Base-by-base conservation (phyloP, 768 basidiomycete genomes). In the Trametes elegans region DNA sequence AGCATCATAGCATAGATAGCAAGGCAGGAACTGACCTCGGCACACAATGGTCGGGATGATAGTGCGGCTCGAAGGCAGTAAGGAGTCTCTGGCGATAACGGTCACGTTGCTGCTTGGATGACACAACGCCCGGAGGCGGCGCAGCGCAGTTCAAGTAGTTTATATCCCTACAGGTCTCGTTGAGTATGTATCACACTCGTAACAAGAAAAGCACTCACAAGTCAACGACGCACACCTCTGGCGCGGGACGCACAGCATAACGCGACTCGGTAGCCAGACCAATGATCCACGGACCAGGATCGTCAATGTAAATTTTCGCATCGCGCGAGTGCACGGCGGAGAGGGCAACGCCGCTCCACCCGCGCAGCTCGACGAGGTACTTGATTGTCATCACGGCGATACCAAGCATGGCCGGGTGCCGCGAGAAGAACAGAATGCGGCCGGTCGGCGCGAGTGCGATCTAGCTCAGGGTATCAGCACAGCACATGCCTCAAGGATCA, bases 221-320 rank as follows among this genome's bases (percentile, higher is more conserved):
- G 69, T 90, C 58, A 23, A 67, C 66, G 36, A 97, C 77, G 66
- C 90, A 93, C 28, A 95, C 86, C 66, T 98, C 96, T 0, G 88
- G 75, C 1, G 85, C 75, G 8, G 87, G 80, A 24, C 87, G 77
- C 18, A 92, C 75, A 60, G 88, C 81, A 68, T 92, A 88, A 55
- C 91, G 79, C 7, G 89, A 87, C 66, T 95, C 88, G 1, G 90
- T 90, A 10, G 91, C 84, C 34, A 96, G 77, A 31, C 91, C 95
- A 70, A 98, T 82, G 63, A 98, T 93, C 86, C 93, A 98, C 57
- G 96, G 96, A 29, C 95, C 95, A 38, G 95, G 93, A 69, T 98
- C 94, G 61, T 98, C 94, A 58, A 95, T 87, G 61, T 93, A 91
- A 48, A 98, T 91, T 67, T 88, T 91, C 24, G 92, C 87, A 60